Conservation (phyloP, 1,139 yeast species). For the Sugiyamaella paludigena region DNA sequence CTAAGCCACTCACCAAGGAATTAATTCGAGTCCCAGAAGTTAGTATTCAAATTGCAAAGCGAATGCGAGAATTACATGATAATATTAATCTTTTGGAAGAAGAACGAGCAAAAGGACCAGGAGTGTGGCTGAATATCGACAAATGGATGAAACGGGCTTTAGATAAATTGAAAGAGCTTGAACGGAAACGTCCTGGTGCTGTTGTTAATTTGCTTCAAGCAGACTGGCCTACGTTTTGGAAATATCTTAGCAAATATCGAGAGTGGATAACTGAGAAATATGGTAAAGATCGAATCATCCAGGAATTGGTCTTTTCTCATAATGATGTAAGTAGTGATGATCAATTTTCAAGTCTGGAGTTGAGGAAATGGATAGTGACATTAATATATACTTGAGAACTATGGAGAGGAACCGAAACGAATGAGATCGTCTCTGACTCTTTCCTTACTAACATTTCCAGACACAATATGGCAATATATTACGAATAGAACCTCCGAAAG, state of each 20-base stretch:
- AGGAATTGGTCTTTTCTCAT: slow-evolving; percentile 63
- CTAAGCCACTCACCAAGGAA: slow-evolving; percentile 65
- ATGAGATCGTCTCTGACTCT: slow-evolving; percentile 51
- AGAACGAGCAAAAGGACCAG: slow-evolving; percentile 58
- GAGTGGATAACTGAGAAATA: slow-evolving; percentile 62
- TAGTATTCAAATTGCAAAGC: slow-evolving; percentile 83
- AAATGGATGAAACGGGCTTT: slow-evolving; percentile 70
- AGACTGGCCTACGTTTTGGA: slow-evolving; percentile 50
- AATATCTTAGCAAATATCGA: slow-evolving; percentile 50
- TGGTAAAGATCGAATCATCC: slow-evolving; percentile 44
- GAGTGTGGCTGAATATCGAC: slow-evolving; percentile 64
- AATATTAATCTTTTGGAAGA: slow-evolving; percentile 62
- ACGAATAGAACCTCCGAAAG: slow-evolving; percentile 43
- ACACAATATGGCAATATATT: slow-evolving; percentile 90
- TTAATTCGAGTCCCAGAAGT: slow-evolving; percentile 75
- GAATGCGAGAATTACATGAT: slow-evolving; percentile 92
- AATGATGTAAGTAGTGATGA: slow-evolving; percentile 45
- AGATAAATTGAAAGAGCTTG: slow-evolving; percentile 36
- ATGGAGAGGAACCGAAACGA: no score
- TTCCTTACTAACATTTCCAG: slow-evolving; percentile 64
- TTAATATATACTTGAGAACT: no score
- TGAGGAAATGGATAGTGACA: no score
- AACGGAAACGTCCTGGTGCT: slow-evolving; percentile 24
- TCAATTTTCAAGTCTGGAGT: no score
- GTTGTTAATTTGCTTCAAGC: slow-evolving; percentile 36